These are phyloP conservation scores for Domatiomyces catenatus DNA, from an alignment of 2,329 filamentous ascomycete genomes.

Conservation along the genomic window DNA sequence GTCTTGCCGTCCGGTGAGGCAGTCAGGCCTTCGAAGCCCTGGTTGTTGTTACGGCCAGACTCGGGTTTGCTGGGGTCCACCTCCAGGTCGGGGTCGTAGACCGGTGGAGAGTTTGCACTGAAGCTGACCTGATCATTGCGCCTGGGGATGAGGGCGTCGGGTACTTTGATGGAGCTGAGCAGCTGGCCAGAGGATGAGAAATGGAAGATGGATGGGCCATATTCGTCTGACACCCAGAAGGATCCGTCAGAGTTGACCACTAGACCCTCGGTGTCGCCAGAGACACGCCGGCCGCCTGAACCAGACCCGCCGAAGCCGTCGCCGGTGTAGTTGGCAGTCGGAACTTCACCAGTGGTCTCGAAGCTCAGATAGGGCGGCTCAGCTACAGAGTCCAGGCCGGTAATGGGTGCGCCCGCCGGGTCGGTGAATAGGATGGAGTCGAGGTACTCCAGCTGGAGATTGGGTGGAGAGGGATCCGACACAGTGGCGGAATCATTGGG, in stretches of 20 bases:
- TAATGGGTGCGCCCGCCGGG: slow-evolving; percentile 45
- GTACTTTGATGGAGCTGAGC: slow-evolving; percentile 48
- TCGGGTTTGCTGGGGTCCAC: slow-evolving; percentile 42
- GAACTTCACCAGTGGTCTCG: slow-evolving; percentile 45
- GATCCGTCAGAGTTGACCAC: slow-evolving; percentile 43
- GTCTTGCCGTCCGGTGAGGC: slow-evolving; percentile 46
- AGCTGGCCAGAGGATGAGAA: slow-evolving; percentile 45
- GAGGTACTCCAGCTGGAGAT: slow-evolving; percentile 46
- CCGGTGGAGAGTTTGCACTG: slow-evolving; percentile 47
- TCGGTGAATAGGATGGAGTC: slow-evolving; percentile 51
- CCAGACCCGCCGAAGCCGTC: slow-evolving; percentile 52
- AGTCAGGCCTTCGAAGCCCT: slow-evolving; percentile 58
- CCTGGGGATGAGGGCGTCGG: slow-evolving; percentile 47
- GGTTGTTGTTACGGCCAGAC: slow-evolving; percentile 54
- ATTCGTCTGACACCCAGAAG: slow-evolving; percentile 58
- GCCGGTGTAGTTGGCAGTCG: slow-evolving; percentile 47
- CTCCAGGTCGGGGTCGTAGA: slow-evolving; percentile 37
- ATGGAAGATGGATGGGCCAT: slow-evolving; percentile 55
- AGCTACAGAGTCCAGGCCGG: slow-evolving; percentile 47
- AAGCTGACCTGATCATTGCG: slow-evolving; percentile 49
- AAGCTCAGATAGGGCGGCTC: slow-evolving; percentile 37
- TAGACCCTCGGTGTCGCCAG: slow-evolving; percentile 52
- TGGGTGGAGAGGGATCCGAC: slow-evolving; percentile 40
- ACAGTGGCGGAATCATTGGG: slow-evolving; percentile 33
- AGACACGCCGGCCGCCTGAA: slow-evolving; percentile 42